Evolutionary conservation across 73 alveolate genomes (phyloP).

Genomic region (Tetrahymena thermophila): DNA sequence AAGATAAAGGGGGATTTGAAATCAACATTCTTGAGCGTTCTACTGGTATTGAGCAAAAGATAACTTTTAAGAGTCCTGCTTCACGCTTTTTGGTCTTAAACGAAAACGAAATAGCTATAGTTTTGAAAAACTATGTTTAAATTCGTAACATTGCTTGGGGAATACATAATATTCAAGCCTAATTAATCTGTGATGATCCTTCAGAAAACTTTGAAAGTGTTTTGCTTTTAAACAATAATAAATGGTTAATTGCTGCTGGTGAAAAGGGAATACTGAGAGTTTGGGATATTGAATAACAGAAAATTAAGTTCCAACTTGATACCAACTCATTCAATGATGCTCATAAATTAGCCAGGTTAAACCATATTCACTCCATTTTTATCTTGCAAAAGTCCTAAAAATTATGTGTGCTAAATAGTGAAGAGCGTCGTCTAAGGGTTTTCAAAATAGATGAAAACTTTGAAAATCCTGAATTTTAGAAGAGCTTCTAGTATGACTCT

Average conservation of each 20-base stretch:
- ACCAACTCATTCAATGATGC: not conserved
- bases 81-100: not conserved
- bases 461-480: not conserved
- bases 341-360: not conserved
- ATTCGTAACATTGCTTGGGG: not conserved
- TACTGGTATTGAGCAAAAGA: not conserved
- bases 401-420: not conserved
- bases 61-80: not conserved
- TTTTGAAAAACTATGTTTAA: not conserved
- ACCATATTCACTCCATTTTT: not conserved
- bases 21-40: not conserved
- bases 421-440: not conserved
- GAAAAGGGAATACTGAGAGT: not conserved
- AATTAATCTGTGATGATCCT: not conserved
- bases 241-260: not conserved
- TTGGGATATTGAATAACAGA: not conserved
- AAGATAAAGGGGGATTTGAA: not conserved
- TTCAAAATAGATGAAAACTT: not conserved
- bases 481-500: not conserved
- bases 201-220: not conserved
- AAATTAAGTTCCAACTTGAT: not conserved
- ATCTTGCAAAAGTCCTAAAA: not conserved
- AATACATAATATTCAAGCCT: not conserved
- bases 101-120: not conserved
- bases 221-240: not conserved